Evolutionary conservation across 1,139 yeast genomes (phyloP).

Genomic region (Saccharomyces hybrid): DNA sequence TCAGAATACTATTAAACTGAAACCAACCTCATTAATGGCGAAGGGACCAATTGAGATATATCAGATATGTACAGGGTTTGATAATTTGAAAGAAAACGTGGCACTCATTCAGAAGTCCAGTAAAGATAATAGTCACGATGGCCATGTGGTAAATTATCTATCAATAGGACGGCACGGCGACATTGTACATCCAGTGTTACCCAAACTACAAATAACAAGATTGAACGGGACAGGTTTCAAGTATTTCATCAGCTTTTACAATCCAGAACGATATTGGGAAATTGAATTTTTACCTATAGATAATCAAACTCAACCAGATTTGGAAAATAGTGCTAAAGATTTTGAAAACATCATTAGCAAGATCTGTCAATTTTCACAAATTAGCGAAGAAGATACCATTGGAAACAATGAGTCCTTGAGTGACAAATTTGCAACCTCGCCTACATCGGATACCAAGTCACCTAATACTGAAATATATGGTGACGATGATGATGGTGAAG

Average conservation of each 20-base stretch:
- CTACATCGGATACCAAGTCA: not conserved
- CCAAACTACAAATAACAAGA: slow-evolving; percentile 24
- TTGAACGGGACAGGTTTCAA: slow-evolving; percentile 5
- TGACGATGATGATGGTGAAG: slow-evolving; percentile 8
- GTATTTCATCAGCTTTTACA: slow-evolving; percentile 22
- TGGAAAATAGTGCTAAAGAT: slow-evolving; percentile 5
- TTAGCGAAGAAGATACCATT: not conserved
- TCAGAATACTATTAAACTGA: slow-evolving; percentile 7
- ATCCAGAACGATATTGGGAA: slow-evolving; percentile 30
- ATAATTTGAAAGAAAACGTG: not conserved
- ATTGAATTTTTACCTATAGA: slow-evolving; percentile 21
- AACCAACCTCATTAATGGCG: slow-evolving; percentile 18
- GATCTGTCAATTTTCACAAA: slow-evolving; percentile 15
- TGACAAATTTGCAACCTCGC: slow-evolving; percentile 2
- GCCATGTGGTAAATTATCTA: slow-evolving; percentile 25
- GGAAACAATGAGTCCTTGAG: slow-evolving; percentile 1
- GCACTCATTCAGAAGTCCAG: not conserved
- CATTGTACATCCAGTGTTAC: slow-evolving; percentile 29
- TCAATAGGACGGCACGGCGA: slow-evolving; percentile 29
- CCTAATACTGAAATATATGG: slow-evolving; percentile 1
- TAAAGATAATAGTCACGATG: slow-evolving; percentile 8
- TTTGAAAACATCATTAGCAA: slow-evolving; percentile 22
- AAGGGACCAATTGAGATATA: slow-evolving; percentile 27
- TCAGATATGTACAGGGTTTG: slow-evolving; percentile 19
- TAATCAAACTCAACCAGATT: slow-evolving; percentile 1